Percentiles rank a stretch among this genome's conserved stretches.
These are phyloP conservation scores for Bassia scoparia DNA, from an alignment of 148 eudicot species.

Conservation along the genomic window DNA sequence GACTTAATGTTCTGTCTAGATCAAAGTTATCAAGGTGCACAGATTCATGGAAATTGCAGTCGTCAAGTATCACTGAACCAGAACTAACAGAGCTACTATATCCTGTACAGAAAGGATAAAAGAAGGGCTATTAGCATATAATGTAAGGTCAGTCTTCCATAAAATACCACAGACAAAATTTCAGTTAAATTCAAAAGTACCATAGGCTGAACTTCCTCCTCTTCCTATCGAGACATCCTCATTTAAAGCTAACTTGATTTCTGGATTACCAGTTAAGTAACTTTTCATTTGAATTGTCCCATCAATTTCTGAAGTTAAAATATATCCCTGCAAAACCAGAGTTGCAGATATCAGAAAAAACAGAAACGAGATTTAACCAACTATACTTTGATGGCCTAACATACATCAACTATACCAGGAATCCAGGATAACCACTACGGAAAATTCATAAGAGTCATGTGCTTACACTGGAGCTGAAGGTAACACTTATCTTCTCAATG, in stretches of 20 bases:
- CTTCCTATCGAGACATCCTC: slow-evolving; percentile 79
- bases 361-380: slow-evolving; percentile 13
- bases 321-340: slow-evolving; percentile 76
- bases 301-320: slow-evolving; percentile 94
- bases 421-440: too few species aligned
- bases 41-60: slow-evolving; percentile 95
- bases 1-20: slow-evolving; percentile 68
- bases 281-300: slow-evolving; percentile 98
- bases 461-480: slow-evolving; percentile 95
- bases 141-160: not conserved
- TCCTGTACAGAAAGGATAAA: slow-evolving; percentile 39
- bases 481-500: slow-evolving; percentile 93
- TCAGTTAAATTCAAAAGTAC: slow-evolving; percentile 36
- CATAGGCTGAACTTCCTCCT: slow-evolving; percentile 63
- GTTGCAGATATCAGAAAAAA: slow-evolving; percentile 25
- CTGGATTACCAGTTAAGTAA: slow-evolving; percentile 94
- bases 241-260: slow-evolving; percentile 83
- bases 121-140: slow-evolving; percentile 10
- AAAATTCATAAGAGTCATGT: slow-evolving; percentile 17
- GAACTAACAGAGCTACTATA: slow-evolving; percentile 71
- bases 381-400: not conserved
- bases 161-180: slow-evolving; percentile 12
- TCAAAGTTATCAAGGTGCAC: slow-evolving; percentile 93
- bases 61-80: slow-evolving; percentile 83
- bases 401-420: not conserved